Evolutionary conservation across 2,329 filamentous ascomycete species (phyloP), one percentile per base, ranked within the genome.

Genomic region (Monilinia fructicola): DNA sequence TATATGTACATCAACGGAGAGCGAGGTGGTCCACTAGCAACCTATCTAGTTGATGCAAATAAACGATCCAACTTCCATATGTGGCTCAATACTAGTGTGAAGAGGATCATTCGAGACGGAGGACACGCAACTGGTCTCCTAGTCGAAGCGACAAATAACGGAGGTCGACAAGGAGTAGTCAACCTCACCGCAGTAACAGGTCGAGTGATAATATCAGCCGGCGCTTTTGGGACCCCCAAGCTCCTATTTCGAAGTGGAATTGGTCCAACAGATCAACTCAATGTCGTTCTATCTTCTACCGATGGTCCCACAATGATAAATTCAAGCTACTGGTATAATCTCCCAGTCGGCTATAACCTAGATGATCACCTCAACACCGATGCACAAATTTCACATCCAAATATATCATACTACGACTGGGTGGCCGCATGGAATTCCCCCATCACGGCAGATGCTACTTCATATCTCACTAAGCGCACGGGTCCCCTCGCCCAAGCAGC

Each of bases 1-100:
- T 90, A 86, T 79, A 90, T 91, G 86, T 90, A 87, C 74, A 79
- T 80, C 7, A 78, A 87, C 55, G 88, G 87, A 62, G 86, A 90
- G 76, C 82, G 90, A 68, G 86, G 86, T 54, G 90, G 90, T 0
- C 89, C 90, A 16, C 80, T 92, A 75, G 86, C 86, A 11, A 90
- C 90, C 0, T 92, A 92, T 73, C 84, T 92, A 1, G 85, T 88
- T 5, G 81, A 82, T 23, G 87, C 88, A 1, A 80, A 81, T 58
- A 78, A 79, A 53, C 82, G 86, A 67, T 77, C 79, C 50, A 90
- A 91, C 78, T 92, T 92, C 78, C 82, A 85, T 64, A 79, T 92
- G 58, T 86, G 85, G 81, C 84, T 84, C 26, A 86, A 88, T 74
- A 90, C 88, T 3, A 82, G 84, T 54, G 88, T 90, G n/a, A 83